Percentiles rank a stretch among this genome's conserved stretches.
These are phyloP conservation scores for Bipolaris oryzae DNA, from an alignment of 2,329 filamentous ascomycete genomes.

Conservation along the genomic window DNA sequence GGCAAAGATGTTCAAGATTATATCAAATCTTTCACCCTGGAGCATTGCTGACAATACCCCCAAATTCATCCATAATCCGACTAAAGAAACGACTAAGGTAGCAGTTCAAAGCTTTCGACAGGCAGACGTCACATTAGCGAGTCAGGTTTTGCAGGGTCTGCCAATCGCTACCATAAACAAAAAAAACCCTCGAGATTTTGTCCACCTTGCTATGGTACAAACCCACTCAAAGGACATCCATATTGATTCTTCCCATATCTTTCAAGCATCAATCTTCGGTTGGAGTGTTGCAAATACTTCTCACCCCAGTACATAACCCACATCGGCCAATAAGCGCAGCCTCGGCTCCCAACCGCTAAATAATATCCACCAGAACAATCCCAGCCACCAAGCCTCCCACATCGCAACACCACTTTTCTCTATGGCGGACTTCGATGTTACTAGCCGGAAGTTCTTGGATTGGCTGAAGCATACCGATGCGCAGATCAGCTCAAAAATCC, in stretches of 20 bases:
- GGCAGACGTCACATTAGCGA: slow-evolving; percentile 1
- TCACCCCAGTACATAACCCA: slow-evolving; percentile 8
- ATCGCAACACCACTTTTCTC: slow-evolving; percentile 14
- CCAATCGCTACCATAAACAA: background rate
- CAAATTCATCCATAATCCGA: background rate
- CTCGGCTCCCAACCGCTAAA: slow-evolving; percentile 30
- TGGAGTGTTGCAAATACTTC: slow-evolving; percentile 2
- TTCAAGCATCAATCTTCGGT: background rate
- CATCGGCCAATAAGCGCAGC: slow-evolving; percentile 27
- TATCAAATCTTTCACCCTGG: too few relatives aligned
- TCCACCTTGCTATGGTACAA: too few relatives aligned
- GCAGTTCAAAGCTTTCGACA: background rate
- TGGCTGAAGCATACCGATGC: slow-evolving; percentile 64
- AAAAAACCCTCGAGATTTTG: background rate
- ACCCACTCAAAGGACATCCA: background rate
- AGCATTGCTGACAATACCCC: background rate
- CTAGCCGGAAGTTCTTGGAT: slow-evolving; percentile 59
- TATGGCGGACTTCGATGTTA: slow-evolving; percentile 48
- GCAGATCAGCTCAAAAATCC: slow-evolving; percentile 63
- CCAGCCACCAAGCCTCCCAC: slow-evolving; percentile 23
- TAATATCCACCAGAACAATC: slow-evolving; percentile 25
- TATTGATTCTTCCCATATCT: background rate
- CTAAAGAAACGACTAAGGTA: background rate
- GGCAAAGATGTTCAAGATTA: too few relatives aligned
- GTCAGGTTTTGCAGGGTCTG: slow-evolving; percentile 12